Conservation (phyloP, 768 basidiomycete species). For the Suillus cothurnatus region DNA sequence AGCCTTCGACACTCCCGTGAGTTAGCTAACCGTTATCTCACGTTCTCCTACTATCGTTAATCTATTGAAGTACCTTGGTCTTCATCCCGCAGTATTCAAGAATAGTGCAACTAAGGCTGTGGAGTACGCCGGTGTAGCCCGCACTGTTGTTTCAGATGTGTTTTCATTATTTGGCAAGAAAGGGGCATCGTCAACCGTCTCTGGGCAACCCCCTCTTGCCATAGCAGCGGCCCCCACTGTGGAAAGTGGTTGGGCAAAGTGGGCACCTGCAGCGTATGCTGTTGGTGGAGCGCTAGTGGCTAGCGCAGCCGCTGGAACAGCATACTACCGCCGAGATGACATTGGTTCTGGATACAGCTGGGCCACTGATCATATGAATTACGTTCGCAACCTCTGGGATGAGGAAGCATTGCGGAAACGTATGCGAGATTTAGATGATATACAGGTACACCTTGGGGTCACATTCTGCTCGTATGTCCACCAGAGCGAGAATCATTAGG, state of each 20-base stretch:
- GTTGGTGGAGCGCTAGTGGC: constrained; percentile 77
- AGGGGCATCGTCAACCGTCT: constrained; percentile 35
- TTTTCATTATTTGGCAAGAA: constrained; percentile 56
- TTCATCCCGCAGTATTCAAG: constrained; percentile 87
- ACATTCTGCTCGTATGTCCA: constrained; percentile 69
- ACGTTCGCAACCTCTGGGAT: constrained; percentile 86
- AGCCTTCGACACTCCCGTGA: constrained; percentile 90
- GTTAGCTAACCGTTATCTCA: constrained; percentile 24
- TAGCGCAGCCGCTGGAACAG: constrained; percentile 82
- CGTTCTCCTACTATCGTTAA: background rate
- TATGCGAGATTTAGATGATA: constrained; percentile 60
- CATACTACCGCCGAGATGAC: constrained; percentile 81
- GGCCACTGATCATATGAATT: constrained; percentile 89
- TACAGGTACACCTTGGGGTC: constrained; percentile 64
- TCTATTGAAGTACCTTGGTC: constrained; percentile 71
- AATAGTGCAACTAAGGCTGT: constrained; percentile 76
- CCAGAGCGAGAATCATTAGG: background rate
- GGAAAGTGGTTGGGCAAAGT: constrained; percentile 54
- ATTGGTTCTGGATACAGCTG: constrained; percentile 69
- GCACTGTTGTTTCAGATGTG: constrained; percentile 61
- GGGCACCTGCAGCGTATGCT: constrained; percentile 70
- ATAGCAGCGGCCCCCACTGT: constrained; percentile 32
- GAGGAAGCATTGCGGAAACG: constrained; percentile 60
- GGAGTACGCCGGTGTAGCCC: constrained; percentile 67
- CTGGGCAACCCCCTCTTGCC: constrained; percentile 30